Evolutionary conservation across 768 basidiomycete genomes (phyloP).

Genomic region (Lactarius psammicola): DNA sequence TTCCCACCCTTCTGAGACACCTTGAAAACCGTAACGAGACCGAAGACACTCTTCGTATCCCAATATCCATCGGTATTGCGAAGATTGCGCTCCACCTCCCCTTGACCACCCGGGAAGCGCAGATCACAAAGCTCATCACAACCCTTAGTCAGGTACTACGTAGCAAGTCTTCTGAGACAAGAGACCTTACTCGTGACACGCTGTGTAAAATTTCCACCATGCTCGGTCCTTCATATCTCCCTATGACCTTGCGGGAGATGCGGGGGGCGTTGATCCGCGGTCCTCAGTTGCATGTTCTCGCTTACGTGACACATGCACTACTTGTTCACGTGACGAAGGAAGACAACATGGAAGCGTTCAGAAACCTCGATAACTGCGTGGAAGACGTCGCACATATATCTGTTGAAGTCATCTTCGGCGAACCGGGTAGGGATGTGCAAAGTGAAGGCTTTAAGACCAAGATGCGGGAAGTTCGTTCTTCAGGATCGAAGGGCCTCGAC

Average conservation of each 20-base stretch:
- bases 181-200: slow-evolving; percentile 82
- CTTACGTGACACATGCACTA: slow-evolving; percentile 78
- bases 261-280: slow-evolving; percentile 84
- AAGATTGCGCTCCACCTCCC: slow-evolving; percentile 84
- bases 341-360: slow-evolving; percentile 54
- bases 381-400: slow-evolving; percentile 77
- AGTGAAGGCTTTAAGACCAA: slow-evolving; percentile 92
- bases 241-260: slow-evolving; percentile 72
- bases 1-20: slow-evolving; percentile 77
- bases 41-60: slow-evolving; percentile 85
- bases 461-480: slow-evolving; percentile 86
- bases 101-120: slow-evolving; percentile 53
- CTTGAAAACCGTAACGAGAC: slow-evolving; percentile 79
- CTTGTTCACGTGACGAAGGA: slow-evolving; percentile 75
- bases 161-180: slow-evolving; percentile 90
- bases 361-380: slow-evolving; percentile 70
- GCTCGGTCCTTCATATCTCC: slow-evolving; percentile 73
- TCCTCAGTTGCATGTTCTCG: slow-evolving; percentile 91
- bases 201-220: slow-evolving; percentile 73
- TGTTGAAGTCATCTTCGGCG: slow-evolving; percentile 89
- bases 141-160: slow-evolving; percentile 85
- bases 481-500: slow-evolving; percentile 81
- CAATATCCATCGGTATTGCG: slow-evolving; percentile 83
- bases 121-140: slow-evolving; percentile 76
- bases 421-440: slow-evolving; percentile 85